These are phyloP conservation scores for Exsudoporus floridanus DNA, from an alignment of 1,284 basidiomycete genomes.

Conservation along the genomic window DNA sequence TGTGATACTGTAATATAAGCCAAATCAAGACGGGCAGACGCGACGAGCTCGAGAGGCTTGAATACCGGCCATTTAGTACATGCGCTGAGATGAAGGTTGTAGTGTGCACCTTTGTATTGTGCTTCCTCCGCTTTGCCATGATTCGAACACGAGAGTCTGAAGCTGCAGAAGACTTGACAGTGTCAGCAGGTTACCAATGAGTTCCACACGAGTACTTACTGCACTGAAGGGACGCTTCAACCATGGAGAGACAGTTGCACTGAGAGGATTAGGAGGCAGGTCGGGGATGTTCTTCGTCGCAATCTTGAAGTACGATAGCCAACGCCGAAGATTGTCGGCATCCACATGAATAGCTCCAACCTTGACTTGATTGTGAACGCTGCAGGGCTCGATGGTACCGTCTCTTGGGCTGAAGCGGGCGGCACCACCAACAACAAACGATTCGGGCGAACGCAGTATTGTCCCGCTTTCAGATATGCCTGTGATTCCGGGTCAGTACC, in stretches of 20 bases:
- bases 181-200: slow-evolving; percentile 9
- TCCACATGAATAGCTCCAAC: slow-evolving; percentile 51
- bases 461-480: slow-evolving; percentile 26
- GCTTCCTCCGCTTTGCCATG: slow-evolving; percentile 17
- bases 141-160: slow-evolving; percentile 15
- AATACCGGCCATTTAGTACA: slow-evolving; percentile 7
- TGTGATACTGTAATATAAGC: slow-evolving; percentile 26
- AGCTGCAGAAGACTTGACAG: slow-evolving; percentile 17
- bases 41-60: slow-evolving; percentile 25
- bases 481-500: slow-evolving; percentile 9
- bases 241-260: slow-evolving; percentile 26
- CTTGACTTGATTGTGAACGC: slow-evolving; percentile 48
- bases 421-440: slow-evolving; percentile 47
- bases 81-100: background rate
- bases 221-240: slow-evolving; percentile 31
- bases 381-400: slow-evolving; percentile 53
- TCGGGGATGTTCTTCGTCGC: slow-evolving; percentile 13
- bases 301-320: slow-evolving; percentile 18
- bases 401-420: slow-evolving; percentile 58
- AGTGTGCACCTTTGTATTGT: slow-evolving; percentile 14
- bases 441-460: slow-evolving; percentile 47
- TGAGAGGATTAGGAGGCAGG: slow-evolving; percentile 17
- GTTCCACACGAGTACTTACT: slow-evolving; percentile 20
- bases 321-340: slow-evolving; percentile 38
- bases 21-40: slow-evolving; percentile 17